Conservation (phyloP, 257 asterid genomes). For the Salvia rosmarinus region DNA sequence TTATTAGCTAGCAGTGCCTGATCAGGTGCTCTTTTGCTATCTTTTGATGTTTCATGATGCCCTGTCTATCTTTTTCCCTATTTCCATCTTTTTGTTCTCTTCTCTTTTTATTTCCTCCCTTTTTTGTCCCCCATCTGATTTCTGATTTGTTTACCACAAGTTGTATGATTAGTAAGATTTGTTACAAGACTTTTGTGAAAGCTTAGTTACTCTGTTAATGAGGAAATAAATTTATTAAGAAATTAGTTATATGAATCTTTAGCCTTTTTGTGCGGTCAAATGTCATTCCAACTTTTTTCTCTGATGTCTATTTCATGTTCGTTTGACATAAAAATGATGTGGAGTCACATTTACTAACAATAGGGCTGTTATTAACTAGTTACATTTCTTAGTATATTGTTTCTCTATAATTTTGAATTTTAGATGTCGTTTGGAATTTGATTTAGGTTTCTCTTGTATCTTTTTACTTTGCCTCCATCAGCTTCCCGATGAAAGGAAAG, state of each 20-base stretch:
- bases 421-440: constrained; percentile 13
- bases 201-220: constrained; percentile 5
- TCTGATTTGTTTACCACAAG: neutral
- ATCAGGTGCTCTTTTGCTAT: neutral
- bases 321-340: neutral
- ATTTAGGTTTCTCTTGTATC: constrained; percentile 27
- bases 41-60: neutral
- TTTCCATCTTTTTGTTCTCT: neutral
- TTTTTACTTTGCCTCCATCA: constrained; percentile 39
- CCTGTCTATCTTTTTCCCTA: constrained; percentile 2
- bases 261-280: neutral
- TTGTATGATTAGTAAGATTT: neutral
- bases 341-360: constrained; percentile 19
- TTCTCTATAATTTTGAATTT: constrained; percentile 9
- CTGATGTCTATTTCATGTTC: constrained; percentile 20
- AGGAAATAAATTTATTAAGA: constrained; percentile 1
- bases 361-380: constrained; percentile 19
- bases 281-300: neutral
- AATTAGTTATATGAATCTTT: constrained; percentile 8
- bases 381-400: constrained; percentile 21
- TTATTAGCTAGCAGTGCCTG: constrained; percentile 19
- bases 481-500: constrained; percentile 81
- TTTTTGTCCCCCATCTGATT: neutral
- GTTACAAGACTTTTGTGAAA: neutral
- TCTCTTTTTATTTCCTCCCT: neutral